Percentiles rank a stretch among this genome's conserved stretches.
These are phyloP conservation scores for Cyberlindnera suaveolens DNA, from an alignment of 805 yeast genomes.

Conservation along the genomic window DNA sequence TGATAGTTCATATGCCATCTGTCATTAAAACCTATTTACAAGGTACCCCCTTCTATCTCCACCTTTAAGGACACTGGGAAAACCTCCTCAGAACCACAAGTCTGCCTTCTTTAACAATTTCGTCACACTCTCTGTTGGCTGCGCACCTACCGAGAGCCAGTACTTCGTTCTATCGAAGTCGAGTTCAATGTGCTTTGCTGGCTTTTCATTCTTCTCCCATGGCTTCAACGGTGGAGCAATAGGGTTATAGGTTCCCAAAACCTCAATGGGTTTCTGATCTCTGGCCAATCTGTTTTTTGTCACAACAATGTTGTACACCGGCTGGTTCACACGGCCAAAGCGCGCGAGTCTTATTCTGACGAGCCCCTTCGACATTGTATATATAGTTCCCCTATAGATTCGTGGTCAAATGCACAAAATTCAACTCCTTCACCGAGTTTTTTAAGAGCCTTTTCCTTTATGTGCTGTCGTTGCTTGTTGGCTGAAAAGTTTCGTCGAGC, in stretches of 20 bases:
- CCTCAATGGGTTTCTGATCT: constrained; percentile 87
- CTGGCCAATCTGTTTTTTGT: constrained; percentile 71
- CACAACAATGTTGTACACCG: constrained; percentile 89
- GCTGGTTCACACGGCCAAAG: constrained; percentile 84
- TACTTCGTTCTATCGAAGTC: constrained; percentile 89
- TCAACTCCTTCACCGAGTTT: not conserved
- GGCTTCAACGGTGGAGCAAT: constrained; percentile 66
- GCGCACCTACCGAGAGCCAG: constrained; percentile 98
- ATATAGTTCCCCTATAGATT: not conserved
- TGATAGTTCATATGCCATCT: not conserved
- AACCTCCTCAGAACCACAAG: constrained; percentile 28
- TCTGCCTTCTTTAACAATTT: constrained; percentile 77
- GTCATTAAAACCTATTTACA: constrained; percentile 1
- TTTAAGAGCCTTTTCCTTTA: not conserved
- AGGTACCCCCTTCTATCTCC: not conserved
- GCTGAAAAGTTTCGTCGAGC: not conserved
- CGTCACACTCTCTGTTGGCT: constrained; percentile 78
- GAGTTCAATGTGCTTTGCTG: constrained; percentile 71
- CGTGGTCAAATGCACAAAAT: not conserved
- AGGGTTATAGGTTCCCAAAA: constrained; percentile 90
- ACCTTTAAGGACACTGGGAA: not conserved
- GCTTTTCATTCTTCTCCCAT: constrained; percentile 45
- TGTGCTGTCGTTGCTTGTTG: not conserved
- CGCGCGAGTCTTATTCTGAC: constrained; percentile 88
- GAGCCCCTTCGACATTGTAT: constrained; percentile 51